Conservation (phyloP, 1,284 basidiomycete genomes). For the Malassezia obtusa region DNA sequence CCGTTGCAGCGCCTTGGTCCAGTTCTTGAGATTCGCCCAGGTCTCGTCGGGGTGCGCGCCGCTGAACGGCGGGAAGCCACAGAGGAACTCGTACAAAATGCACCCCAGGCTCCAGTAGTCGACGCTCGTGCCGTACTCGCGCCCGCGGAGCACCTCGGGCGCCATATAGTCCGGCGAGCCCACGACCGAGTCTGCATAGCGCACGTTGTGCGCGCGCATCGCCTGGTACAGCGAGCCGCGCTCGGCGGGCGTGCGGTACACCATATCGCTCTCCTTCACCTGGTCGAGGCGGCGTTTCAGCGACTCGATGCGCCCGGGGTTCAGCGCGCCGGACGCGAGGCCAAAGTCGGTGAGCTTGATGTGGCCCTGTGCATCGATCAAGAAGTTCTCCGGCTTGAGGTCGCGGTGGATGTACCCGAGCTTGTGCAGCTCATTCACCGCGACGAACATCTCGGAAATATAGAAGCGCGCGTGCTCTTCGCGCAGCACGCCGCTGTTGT, state of each 20-base stretch:
- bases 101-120: slow-evolving; percentile 99
- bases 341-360: slow-evolving; percentile 99
- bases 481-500: slow-evolving; percentile 51
- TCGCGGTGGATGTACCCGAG: slow-evolving; percentile 64
- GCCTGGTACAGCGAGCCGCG: slow-evolving; percentile 88
- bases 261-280: slow-evolving; percentile 83
- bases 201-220: slow-evolving; percentile 75
- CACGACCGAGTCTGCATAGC: slow-evolving; percentile 91
- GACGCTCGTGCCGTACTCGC: slow-evolving; percentile 87
- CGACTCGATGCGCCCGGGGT: slow-evolving; percentile 87
- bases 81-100: slow-evolving; percentile 90
- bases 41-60: slow-evolving; percentile 93
- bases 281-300: slow-evolving; percentile 91
- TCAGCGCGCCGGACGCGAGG: slow-evolving; percentile 87
- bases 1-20: slow-evolving; percentile 74
- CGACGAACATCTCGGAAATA: slow-evolving; percentile 46
- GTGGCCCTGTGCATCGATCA: slow-evolving; percentile 88
- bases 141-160: slow-evolving; percentile 79
- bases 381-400: slow-evolving; percentile 93
- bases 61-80: slow-evolving; percentile 85
- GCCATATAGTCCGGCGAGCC: slow-evolving; percentile 85
- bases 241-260: slow-evolving; percentile 87
- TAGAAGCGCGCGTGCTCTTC: slow-evolving; percentile 48
- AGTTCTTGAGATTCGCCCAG: slow-evolving; percentile 98
- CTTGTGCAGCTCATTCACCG: slow-evolving; percentile 44